phyloP scores from a whole-genome alignment of 2,329 filamentous ascomycete species.

The Aspergillus ibericus region DNA sequence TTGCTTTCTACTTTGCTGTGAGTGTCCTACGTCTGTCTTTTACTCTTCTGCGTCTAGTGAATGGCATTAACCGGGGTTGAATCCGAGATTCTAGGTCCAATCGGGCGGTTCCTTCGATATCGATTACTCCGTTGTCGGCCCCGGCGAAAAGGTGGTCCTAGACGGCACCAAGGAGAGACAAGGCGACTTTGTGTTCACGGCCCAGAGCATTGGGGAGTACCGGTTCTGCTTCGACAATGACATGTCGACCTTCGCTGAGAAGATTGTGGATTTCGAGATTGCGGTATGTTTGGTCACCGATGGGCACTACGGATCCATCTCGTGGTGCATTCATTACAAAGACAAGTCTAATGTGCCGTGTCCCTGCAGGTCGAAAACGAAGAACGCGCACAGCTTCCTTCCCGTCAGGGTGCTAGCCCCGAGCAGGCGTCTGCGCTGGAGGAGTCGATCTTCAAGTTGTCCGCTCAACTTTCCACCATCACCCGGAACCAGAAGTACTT shows the following conservation, averaged over 20 bases:
- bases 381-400: conserved; percentile 74
- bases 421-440: conserved; percentile 89
- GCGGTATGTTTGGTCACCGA: conserved; percentile 59
- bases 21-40: conserved; percentile 35
- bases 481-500: conserved; percentile 99
- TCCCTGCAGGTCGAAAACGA: conserved; percentile 80
- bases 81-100: conserved; percentile 70
- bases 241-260: conserved; percentile 97
- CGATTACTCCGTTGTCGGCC: conserved; percentile 85
- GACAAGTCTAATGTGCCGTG: background rate
- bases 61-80: background rate
- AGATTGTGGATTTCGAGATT: conserved; percentile 97
- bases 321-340: background rate
- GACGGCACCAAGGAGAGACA: conserved; percentile 89
- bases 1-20: conserved; percentile 99
- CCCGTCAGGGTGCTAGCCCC: conserved; percentile 81
- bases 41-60: background rate
- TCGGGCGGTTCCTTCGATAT: conserved; percentile 96
- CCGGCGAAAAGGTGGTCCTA: conserved; percentile 76
- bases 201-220: conserved; percentile 83
- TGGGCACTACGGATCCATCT: background rate
- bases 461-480: conserved; percentile 88
- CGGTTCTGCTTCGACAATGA: conserved; percentile 98
- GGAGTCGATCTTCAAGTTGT: conserved; percentile 94
- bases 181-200: conserved; percentile 97